These are phyloP conservation scores for Staphylotrichum tortipilum DNA, from an alignment of 495 filamentous ascomycete genomes.

Conservation along the genomic window DNA sequence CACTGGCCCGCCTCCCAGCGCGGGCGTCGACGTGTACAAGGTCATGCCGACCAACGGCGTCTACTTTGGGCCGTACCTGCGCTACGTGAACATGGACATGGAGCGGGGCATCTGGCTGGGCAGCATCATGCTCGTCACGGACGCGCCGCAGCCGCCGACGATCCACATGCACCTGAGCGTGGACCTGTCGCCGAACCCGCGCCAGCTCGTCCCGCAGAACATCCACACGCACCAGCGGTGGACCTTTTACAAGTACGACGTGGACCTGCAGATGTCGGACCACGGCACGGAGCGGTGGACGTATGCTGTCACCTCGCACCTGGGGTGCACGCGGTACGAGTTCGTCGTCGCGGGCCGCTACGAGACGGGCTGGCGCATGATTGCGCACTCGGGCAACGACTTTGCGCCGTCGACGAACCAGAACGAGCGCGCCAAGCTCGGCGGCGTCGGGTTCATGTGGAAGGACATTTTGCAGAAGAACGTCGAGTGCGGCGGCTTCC, in stretches of 20 bases:
- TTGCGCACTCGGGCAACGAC: conserved; percentile 91
- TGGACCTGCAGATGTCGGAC: conserved; percentile 88
- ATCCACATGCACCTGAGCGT: conserved; percentile 90
- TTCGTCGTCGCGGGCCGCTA: conserved; percentile 89
- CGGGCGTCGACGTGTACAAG: conserved; percentile 88
- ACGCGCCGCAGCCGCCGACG: conserved; percentile 87
- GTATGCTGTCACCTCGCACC: conserved; percentile 92
- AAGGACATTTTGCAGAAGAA: conserved; percentile 98
- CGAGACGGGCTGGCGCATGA: conserved; percentile 94
- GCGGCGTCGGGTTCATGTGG: conserved; percentile 94
- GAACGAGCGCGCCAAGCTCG: conserved; percentile 73
- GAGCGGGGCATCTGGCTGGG: conserved; percentile 87
- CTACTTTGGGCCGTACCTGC: conserved; percentile 92
- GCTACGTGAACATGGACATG: conserved; percentile 95
- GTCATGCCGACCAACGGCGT: conserved; percentile 92
- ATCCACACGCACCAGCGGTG: conserved; percentile 87
- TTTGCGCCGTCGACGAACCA: conserved; percentile 80
- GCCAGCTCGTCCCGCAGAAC: conserved; percentile 73
- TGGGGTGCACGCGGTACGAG: conserved; percentile 94
- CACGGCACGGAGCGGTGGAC: conserved; percentile 80
- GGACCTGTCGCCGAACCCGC: conserved; percentile 87
- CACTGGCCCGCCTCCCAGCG: conserved; percentile 72
- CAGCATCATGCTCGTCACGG: conserved; percentile 67
- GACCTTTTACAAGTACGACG: conserved; percentile 92
- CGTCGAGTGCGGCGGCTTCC: conserved; percentile 89